Conservation (phyloP, 257 asterid genomes). For the Solanum chaucha region DNA sequence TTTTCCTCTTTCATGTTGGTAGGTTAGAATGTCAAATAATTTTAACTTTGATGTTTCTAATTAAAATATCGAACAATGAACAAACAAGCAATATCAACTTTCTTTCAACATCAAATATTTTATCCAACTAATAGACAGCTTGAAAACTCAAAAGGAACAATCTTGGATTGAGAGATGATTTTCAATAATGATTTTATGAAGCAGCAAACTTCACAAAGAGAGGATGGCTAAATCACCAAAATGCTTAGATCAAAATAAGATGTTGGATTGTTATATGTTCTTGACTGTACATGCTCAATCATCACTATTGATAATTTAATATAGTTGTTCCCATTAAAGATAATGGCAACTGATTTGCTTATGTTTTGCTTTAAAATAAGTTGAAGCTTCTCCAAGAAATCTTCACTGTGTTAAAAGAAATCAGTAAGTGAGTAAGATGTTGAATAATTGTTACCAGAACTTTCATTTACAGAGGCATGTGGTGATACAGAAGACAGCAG, state of each 20-base stretch:
- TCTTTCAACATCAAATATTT: not conserved
- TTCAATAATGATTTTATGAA: not conserved
- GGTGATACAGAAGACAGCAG: conserved; percentile 90
- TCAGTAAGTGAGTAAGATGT: not conserved
- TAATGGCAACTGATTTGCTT: not conserved
- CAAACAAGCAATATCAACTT: not conserved
- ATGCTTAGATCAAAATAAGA: not conserved
- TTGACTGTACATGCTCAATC: not conserved
- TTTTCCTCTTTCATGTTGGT: not conserved
- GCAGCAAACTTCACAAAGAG: not conserved
- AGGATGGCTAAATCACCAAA: not conserved
- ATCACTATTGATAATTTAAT: not conserved
- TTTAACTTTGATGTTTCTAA: not conserved
- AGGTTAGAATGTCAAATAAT: not conserved
- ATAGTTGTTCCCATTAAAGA: not conserved
- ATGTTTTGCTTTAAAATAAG: not conserved
- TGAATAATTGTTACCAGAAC: conserved; percentile 30
- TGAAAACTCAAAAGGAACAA: not conserved
- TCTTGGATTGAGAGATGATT: not conserved
- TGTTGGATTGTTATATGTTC: not conserved
- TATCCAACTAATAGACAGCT: not conserved
- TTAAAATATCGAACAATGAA: not conserved
- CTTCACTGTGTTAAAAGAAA: not conserved
- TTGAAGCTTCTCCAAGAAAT: not conserved
- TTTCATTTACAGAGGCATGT: conserved; percentile 25